Conservation (phyloP, 1,139 yeast genomes). For the Candida pseudoviswanathii region DNA sequence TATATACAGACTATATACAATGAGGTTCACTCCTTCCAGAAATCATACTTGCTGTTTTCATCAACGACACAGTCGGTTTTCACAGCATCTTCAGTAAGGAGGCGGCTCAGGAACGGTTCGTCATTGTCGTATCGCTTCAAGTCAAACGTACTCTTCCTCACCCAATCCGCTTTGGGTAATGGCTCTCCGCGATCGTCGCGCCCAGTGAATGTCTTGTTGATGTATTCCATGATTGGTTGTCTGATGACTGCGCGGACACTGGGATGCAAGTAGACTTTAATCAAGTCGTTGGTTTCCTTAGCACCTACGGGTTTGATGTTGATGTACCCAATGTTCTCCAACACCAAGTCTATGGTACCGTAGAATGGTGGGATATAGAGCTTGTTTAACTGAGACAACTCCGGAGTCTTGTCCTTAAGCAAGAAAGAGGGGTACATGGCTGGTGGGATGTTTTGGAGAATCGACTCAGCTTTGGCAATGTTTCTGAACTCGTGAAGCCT, state of each 20-base stretch:
- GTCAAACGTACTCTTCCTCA: slow-evolving; percentile 28
- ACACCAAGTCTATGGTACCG: slow-evolving; percentile 67
- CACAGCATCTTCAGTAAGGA: slow-evolving; percentile 13
- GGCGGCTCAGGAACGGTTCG: slow-evolving; percentile 26
- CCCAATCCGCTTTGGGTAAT: slow-evolving; percentile 33
- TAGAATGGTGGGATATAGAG: slow-evolving; percentile 65
- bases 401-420: slow-evolving; percentile 23
- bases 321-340: slow-evolving; percentile 69
- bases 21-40: slow-evolving; percentile 16
- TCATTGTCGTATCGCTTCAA: slow-evolving; percentile 27
- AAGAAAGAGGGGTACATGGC: slow-evolving; percentile 31
- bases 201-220: slow-evolving; percentile 37
- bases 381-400: background rate
- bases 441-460: slow-evolving; percentile 21
- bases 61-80: slow-evolving; percentile 13
- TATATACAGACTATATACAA: no score
- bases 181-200: slow-evolving; percentile 40
- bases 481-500: slow-evolving; percentile 27
- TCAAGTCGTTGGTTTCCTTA: slow-evolving; percentile 28
- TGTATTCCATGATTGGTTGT: slow-evolving; percentile 39
- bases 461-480: slow-evolving; percentile 29
- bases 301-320: slow-evolving; percentile 66
- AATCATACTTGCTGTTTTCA: slow-evolving; percentile 19
- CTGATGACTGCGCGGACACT: slow-evolving; percentile 35
- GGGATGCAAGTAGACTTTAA: slow-evolving; percentile 36